These are phyloP conservation scores for Tetrapisispora nanseiensis DNA, from an alignment of 805 yeast genomes.

Conservation along the genomic window DNA sequence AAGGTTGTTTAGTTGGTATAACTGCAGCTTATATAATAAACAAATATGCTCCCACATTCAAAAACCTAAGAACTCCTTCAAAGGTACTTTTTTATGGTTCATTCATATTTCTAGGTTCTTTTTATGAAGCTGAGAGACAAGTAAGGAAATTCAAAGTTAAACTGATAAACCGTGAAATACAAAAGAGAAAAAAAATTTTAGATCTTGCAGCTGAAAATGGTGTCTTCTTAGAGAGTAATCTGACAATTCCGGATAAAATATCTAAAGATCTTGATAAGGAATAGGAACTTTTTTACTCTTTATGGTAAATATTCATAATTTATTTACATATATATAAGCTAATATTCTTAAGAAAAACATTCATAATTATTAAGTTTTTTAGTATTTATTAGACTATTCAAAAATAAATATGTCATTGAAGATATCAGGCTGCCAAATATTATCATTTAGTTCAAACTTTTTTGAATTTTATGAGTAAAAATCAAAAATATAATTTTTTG, in stretches of 20 bases:
- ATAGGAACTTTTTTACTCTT: not conserved
- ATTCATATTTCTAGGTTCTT: constrained; percentile 35
- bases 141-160: constrained; percentile 30
- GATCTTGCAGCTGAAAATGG: constrained; percentile 40
- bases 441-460: no score
- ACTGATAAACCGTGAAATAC: constrained; percentile 26
- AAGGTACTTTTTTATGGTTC: constrained; percentile 33
- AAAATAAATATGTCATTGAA: no score
- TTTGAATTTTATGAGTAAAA: no score
- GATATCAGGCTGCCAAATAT: no score
- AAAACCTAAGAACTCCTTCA: constrained; percentile 32
- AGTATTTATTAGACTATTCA: no score
- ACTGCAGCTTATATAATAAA: constrained; percentile 28
- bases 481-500: no score
- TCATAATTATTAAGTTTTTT: no score
- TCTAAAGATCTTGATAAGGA: not conserved
- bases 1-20: constrained; percentile 33
- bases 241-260: not conserved
- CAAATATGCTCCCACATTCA: constrained; percentile 29
- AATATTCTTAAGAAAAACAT: not conserved
- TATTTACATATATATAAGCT: no score
- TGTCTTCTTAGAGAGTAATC: constrained; percentile 32
- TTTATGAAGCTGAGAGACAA: constrained; percentile 36
- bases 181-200: constrained; percentile 28
- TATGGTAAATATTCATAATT: not conserved